These are phyloP conservation scores for Hydnum rufescens DNA, from an alignment of 768 basidiomycete genomes.

Conservation along the genomic window DNA sequence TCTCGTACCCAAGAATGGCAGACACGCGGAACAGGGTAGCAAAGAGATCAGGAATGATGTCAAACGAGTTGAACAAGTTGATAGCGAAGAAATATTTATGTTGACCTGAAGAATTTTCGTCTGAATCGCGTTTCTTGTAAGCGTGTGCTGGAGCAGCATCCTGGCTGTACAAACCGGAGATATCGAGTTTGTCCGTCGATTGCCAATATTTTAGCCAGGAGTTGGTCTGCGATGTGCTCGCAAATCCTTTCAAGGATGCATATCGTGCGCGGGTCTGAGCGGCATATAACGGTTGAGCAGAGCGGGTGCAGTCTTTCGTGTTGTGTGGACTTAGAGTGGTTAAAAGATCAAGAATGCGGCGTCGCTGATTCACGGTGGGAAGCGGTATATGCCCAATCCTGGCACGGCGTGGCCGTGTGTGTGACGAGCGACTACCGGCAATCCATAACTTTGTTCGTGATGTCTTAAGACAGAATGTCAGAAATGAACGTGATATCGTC, in stretches of 20 bases:
- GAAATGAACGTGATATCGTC: neutral
- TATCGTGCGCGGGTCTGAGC: conserved; percentile 80
- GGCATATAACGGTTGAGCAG: conserved; percentile 64
- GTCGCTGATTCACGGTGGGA: conserved; percentile 69
- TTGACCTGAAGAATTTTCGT: conserved; percentile 14
- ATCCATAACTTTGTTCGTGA: neutral
- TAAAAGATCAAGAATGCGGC: conserved; percentile 68
- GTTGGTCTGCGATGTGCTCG: conserved; percentile 24
- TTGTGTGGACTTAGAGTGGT: conserved; percentile 79
- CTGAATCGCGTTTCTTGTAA: conserved; percentile 9
- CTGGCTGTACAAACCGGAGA: neutral
- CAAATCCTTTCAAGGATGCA: conserved; percentile 60
- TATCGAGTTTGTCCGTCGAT: neutral
- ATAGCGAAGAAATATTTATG: conserved; percentile 99
- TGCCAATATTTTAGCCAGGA: conserved; percentile 28
- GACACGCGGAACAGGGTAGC: conserved; percentile 89
- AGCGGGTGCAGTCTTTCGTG: conserved; percentile 78
- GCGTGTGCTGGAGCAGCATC: neutral
- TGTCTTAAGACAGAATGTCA: neutral
- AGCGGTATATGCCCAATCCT: conserved; percentile 33
- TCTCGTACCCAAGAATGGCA: conserved; percentile 85
- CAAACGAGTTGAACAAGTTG: conserved; percentile 99
- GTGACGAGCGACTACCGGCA: conserved; percentile 9
- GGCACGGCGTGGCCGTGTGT: conserved; percentile 4
- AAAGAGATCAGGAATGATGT: conserved; percentile 93